Base-by-base conservation (phyloP, 192 early-diverging fungal species). In the Phycomyces blakesleeanus region DNA sequence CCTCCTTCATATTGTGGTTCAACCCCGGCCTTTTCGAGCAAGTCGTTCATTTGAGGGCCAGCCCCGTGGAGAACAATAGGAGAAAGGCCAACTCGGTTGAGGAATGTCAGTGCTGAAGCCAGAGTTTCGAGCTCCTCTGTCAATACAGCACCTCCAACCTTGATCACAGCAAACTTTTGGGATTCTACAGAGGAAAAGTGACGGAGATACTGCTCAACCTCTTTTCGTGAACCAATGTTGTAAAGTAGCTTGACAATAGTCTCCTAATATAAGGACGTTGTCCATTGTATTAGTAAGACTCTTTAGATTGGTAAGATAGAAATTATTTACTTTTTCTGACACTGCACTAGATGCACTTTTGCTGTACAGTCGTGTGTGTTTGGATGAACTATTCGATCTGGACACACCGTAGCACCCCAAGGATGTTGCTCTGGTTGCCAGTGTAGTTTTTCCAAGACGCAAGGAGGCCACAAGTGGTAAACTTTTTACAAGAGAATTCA, bases 91-190 rank as follows among this genome's bases (percentile, higher is more conserved):
- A 99, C 95, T 51, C 94, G 90, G 79, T 96, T 91, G 55, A 99
- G 82, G 75, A 99, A 99, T 16, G 95, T 96, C 66, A 98, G 85
- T 16, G 97, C 89, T 1, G 93, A 95, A 3, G 96, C 95, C 16
- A 99, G 74, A 18, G 94, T 93, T 52, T 95, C 93, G 44, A 99
- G 82, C 56, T 97, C 94, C 65, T 99, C 94, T 4, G 94, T 91
- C 54, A 99, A 78, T 16, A 98, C 91, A 1, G 92, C 93, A 4
- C 95, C 94, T 56, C 92, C 94, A 18, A 99, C 97, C 76, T 99
- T 99, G 83, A 99, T 97, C 41, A 99, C 95, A 8, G 97, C 97
- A 79, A 99, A 99, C 81, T 98, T 96, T 83, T 99, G 97, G 20
- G 92, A 94, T 76, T 98, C 95, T 47, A 98, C 97, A 0, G 92